Base-by-base conservation (phyloP, 352 stramenopile genomes). In the Phytopythium cucurbitacearum region DNA sequence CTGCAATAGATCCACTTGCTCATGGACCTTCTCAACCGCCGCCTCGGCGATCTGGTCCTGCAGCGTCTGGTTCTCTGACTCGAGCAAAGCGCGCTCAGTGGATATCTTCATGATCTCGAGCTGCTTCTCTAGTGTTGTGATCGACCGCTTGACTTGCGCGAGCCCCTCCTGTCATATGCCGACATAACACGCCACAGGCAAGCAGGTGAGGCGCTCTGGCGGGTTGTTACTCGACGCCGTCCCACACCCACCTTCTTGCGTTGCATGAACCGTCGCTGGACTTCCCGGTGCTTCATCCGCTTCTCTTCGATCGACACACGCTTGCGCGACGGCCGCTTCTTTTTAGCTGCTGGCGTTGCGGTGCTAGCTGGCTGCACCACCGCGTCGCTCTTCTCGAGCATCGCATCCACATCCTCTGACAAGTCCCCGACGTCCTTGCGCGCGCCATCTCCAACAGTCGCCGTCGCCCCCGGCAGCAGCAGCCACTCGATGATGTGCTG, bases 251-350 rank as follows among this genome's bases (percentile, higher is more conserved):
- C 60, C 60, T 80, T 80, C 56, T 80, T 80, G 49, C 71, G 71
- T 52, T 73, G 58, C 67, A 80, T 80, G 48, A 80, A 80, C 40
- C 67, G 64, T 12, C 71, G 64, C 57, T 80, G 71, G 43, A 77
- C 71, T 47, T 80, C 71, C 16, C 71, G 71, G 48, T 80, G 71
- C 35, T 80, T 77, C 60, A 74, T 69, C 39, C 65, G 68, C 55
- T 71, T 71, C 53, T 73, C 67, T 38, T 80, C 67, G 1, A 65
- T 40, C 6, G 67, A 58, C 7, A 69, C 59, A 8, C 70, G 69
- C 40, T 60, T 62, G 4, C 62, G 64, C 10, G 53, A 49, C 12
- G 48, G 46, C 7, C 55, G 64, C 49, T 56, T 45, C 65, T 71
- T 71, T 51, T 57, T 65, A 33, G 34, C 46, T 15, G 35, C 15